Conservation (phyloP, 2,329 filamentous ascomycete genomes). For the Phaeosphaeria sp. region DNA sequence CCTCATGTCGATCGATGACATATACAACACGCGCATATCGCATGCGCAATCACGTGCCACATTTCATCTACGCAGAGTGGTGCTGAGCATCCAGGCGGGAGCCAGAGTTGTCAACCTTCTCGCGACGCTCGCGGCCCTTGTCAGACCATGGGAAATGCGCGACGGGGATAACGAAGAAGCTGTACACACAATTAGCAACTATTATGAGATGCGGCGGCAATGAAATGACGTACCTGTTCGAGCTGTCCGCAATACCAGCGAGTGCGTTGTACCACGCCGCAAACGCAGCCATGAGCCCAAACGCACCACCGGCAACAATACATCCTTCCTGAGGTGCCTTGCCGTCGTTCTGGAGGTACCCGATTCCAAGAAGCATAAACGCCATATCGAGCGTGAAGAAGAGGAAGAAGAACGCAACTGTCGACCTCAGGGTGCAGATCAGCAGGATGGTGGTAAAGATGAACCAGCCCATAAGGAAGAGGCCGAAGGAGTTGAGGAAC, state of each 20-base stretch:
- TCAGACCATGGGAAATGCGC: conserved; percentile 92
- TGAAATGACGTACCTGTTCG: conserved; percentile 52
- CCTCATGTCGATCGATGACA: background rate
- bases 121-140: conserved; percentile 48
- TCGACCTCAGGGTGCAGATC: conserved; percentile 63
- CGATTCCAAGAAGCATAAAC: conserved; percentile 64
- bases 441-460: conserved; percentile 65
- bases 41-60: background rate
- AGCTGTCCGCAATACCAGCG: conserved; percentile 62
- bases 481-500: conserved; percentile 61
- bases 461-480: conserved; percentile 67
- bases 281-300: conserved; percentile 61
- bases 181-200: conserved; percentile 45
- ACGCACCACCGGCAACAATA: conserved; percentile 61
- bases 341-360: conserved; percentile 56
- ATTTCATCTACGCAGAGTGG: background rate
- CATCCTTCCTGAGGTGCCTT: conserved; percentile 49
- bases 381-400: conserved; percentile 65
- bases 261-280: conserved; percentile 62
- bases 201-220: too few species aligned
- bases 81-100: conserved; percentile 15
- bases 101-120: conserved; percentile 51
- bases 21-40: background rate
- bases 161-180: conserved; percentile 93
- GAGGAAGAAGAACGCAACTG: conserved; percentile 63